Conservation (phyloP, 352 stramenopile genomes). For the Phytophthora crassamura region DNA sequence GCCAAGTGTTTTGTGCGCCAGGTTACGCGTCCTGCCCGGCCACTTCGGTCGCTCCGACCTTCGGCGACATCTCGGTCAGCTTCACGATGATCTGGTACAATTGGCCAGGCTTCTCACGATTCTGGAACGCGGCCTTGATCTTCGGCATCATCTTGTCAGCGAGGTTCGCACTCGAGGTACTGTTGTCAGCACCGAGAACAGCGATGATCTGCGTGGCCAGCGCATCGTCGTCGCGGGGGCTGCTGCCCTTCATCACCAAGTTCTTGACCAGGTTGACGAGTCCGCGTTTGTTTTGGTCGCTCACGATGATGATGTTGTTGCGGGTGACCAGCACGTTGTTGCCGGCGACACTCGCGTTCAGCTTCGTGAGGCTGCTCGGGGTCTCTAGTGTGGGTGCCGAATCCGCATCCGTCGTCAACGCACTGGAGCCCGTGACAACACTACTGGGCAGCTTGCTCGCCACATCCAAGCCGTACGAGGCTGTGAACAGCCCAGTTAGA, state of each 20-base stretch:
- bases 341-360: conserved; percentile 16
- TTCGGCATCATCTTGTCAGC: conserved; percentile 19
- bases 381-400: neutral
- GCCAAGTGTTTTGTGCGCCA: too few species aligned
- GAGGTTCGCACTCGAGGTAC: conserved; percentile 4
- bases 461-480: too few species aligned
- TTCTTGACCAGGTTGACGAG: conserved; percentile 21
- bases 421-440: too few species aligned
- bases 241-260: conserved; percentile 18
- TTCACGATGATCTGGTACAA: conserved; percentile 24
- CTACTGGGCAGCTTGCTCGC: too few species aligned
- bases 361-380: neutral
- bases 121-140: conserved; percentile 21
- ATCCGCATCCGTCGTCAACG: too few species aligned
- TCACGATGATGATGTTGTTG: conserved; percentile 27
- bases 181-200: conserved; percentile 10
- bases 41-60: neutral
- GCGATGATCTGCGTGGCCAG: conserved; percentile 26
- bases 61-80: conserved; percentile 24
- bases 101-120: conserved; percentile 3
- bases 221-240: conserved; percentile 10
- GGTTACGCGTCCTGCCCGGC: neutral
- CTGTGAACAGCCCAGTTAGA: too few species aligned
- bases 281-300: conserved; percentile 14
- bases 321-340: conserved; percentile 29